Evolutionary conservation across 768 basidiomycete species (phyloP).

Genomic region (Agrocybe pediades): DNA sequence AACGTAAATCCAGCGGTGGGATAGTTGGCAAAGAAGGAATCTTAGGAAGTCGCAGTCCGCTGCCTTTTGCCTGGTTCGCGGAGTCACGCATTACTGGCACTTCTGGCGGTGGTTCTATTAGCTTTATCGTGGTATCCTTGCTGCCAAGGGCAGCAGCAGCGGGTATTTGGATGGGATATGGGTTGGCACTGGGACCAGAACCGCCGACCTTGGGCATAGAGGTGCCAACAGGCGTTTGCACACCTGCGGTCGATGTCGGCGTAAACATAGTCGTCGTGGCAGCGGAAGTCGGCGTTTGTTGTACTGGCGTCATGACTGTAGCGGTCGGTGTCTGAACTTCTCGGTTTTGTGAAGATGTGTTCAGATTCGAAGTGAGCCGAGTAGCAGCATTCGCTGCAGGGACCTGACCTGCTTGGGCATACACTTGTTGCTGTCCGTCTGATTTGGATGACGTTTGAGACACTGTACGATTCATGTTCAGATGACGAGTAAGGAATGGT

Average conservation of each 20-base stretch:
- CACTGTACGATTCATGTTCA: constrained; percentile 69
- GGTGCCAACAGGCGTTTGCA: constrained; percentile 17
- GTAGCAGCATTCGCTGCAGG: not conserved
- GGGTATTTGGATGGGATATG: not conserved
- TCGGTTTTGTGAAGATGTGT: not conserved
- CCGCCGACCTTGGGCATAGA: constrained; percentile 1
- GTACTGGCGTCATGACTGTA: not conserved
- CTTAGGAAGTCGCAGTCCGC: constrained; percentile 7
- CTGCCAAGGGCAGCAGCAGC: not conserved
- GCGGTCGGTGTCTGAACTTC: constrained; percentile 1
- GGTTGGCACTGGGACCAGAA: not conserved
- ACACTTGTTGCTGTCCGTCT: constrained; percentile 28
- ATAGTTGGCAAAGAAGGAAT: constrained; percentile 45
- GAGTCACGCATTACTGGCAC: not conserved
- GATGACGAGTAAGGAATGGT: constrained; percentile 62
- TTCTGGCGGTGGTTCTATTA: not conserved
- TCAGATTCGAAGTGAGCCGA: not conserved
- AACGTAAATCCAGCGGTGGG: constrained; percentile 60
- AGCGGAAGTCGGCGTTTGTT: constrained; percentile 20
- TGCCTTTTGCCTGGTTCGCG: not conserved
- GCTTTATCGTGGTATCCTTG: not conserved
- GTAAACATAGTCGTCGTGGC: constrained; percentile 23
- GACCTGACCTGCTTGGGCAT: not conserved
- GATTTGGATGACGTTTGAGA: constrained; percentile 67
- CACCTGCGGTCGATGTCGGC: constrained; percentile 19